Percentiles rank a stretch among this genome's conserved stretches.
Evolutionary conservation across 495 filamentous ascomycete genomes (phyloP).

Genomic region (Acidiella bohemica): DNA sequence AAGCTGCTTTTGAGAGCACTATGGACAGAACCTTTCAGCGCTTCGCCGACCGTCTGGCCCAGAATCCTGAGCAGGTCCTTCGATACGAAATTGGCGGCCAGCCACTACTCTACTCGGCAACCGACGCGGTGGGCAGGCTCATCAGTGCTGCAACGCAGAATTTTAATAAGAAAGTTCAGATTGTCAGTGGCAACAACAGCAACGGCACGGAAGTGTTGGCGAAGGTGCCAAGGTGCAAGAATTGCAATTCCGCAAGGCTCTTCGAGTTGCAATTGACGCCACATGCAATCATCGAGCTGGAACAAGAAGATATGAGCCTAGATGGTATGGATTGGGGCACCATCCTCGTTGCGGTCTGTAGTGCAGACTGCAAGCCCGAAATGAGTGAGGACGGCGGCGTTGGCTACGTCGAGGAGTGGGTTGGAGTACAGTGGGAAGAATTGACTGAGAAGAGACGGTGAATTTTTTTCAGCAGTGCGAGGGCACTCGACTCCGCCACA

Average conservation of each 20-base stretch:
- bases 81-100: slow-evolving; percentile 77
- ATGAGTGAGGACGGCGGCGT: slow-evolving; percentile 36
- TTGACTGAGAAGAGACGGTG: slow-evolving; percentile 8
- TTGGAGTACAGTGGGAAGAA: slow-evolving; percentile 95
- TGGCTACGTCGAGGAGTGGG: slow-evolving; percentile 87
- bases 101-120: slow-evolving; percentile 69
- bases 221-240: slow-evolving; percentile 58
- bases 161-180: slow-evolving; percentile 20
- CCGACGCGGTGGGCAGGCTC: slow-evolving; percentile 56
- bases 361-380: slow-evolving; percentile 48
- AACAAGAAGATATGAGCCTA: slow-evolving; percentile 60
- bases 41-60: slow-evolving; percentile 72
- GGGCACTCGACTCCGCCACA: no score
- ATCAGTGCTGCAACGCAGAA: slow-evolving; percentile 33
- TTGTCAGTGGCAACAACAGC: slow-evolving; percentile 23
- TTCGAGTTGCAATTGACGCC: slow-evolving; percentile 88
- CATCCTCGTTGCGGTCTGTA: slow-evolving; percentile 79
- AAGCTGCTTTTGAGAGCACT: slow-evolving; percentile 67
- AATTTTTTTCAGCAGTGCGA: no score
- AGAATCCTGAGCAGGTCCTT: slow-evolving; percentile 90
- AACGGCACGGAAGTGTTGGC: slow-evolving; percentile 7
- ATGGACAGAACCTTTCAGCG: slow-evolving; percentile 84
- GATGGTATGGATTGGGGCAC: slow-evolving; percentile 99
- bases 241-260: slow-evolving; percentile 60
- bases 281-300: slow-evolving; percentile 78